These are phyloP conservation scores for Panellus pusillus DNA, from an alignment of 768 basidiomycete genomes.

Conservation along the genomic window DNA sequence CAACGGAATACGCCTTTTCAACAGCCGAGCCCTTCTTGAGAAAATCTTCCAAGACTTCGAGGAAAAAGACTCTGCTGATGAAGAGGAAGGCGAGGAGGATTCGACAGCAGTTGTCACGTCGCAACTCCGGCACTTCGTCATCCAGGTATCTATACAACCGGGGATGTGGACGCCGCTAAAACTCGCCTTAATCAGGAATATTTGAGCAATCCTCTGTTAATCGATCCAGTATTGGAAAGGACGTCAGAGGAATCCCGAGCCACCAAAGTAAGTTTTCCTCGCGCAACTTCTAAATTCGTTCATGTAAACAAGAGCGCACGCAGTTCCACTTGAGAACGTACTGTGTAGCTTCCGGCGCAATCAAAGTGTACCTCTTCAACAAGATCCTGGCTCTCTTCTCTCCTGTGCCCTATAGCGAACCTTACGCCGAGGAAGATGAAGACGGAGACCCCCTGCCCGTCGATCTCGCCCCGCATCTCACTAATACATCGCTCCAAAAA, in stretches of 20 bases:
- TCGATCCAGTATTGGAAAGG: conserved; percentile 55
- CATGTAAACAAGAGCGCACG: neutral
- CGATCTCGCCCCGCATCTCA: conserved; percentile 77
- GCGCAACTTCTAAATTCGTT: neutral
- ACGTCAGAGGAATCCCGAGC: conserved; percentile 37
- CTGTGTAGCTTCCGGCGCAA: conserved; percentile 72
- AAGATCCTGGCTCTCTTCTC: conserved; percentile 90
- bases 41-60: conserved; percentile 85
- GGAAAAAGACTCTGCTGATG: conserved; percentile 45
- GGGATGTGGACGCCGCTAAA: conserved; percentile 4
- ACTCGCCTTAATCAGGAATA: conserved; percentile 68
- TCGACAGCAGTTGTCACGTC: conserved; percentile 71
- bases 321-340: conserved; percentile 96
- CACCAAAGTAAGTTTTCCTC: conserved; percentile 52
- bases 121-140: conserved; percentile 92
- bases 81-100: conserved; percentile 27
- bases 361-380: conserved; percentile 78
- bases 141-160: conserved; percentile 62
- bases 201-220: conserved; percentile 68
- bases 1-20: conserved; percentile 91
- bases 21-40: conserved; percentile 68
- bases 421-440: conserved; percentile 32
- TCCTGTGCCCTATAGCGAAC: conserved; percentile 61
- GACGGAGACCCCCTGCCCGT: conserved; percentile 28
- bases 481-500: conserved; percentile 87